Base-by-base conservation (phyloP, 306 rosid genomes). In the Quercus robur region DNA sequence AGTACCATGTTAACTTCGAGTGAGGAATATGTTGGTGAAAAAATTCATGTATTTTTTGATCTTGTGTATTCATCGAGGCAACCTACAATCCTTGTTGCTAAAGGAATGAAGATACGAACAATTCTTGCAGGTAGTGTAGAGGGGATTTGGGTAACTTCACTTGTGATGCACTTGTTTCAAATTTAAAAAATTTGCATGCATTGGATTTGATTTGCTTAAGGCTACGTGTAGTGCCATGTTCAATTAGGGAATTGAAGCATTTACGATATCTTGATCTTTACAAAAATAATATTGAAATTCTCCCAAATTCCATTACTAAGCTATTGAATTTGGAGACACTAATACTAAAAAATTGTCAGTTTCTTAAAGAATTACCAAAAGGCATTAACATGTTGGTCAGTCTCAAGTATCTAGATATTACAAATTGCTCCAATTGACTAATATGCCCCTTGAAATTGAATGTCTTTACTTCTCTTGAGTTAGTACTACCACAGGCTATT, bases 271-370 rank as follows among this genome's bases (percentile, higher is more conserved):
- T 54, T 1, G 5, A 73, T 55, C 41, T 52, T 14, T 25, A 28
- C 14, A 15, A 74, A 1, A 82, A 82, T 63, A 14, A 73, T 5
- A 68, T 77, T 28, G 41, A 33, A 66, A 14, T 31, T 70, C 78
- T 82, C 31, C 81, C 82, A 1, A 35, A 73, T 72, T 82, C 76
- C 75, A 82, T 82, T 5, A 72, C 78, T 20, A 18, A 33, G 70
- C 59, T 82, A 31, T 59, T 63, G 18, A 38, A 21, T 71, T 71
- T 77, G 54, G 58, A 66, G 59, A 64, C 82, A 4, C 17, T 82
- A 81, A 77, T 25, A 62, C 79, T 82, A 8, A 25, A 62, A 4
- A 70, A 78, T 21, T 82, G 75, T 58, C 6, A 2, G 8, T 25
- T 17, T 72, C 56, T 73, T 23, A 77, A 14, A 25, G 17, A 51